Evolutionary conservation across 352 stramenopile genomes (phyloP).

Genomic region (Globisporangium cylindrosporum): DNA sequence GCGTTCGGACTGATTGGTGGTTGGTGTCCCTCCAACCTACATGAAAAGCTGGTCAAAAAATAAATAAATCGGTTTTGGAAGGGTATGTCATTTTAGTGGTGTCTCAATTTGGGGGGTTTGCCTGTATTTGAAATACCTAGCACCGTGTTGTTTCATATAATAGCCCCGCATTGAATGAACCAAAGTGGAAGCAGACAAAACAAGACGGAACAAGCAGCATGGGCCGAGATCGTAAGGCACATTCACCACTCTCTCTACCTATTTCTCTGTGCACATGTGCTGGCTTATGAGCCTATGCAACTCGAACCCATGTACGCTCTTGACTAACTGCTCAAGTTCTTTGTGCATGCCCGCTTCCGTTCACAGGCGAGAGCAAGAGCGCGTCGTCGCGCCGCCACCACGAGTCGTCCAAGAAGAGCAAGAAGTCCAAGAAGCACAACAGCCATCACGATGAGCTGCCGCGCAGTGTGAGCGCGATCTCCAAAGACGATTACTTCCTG

Average conservation of each 20-base stretch:
- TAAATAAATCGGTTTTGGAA: too few species aligned
- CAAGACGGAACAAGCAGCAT: neutral
- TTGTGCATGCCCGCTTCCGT: neutral
- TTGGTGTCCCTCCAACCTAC: too few species aligned
- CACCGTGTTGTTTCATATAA: neutral
- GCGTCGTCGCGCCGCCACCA: constrained; percentile 14
- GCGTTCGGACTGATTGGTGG: too few species aligned
- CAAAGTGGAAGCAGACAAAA: neutral
- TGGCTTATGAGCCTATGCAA: neutral
- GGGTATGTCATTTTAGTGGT: too few species aligned
- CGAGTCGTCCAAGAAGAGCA: constrained; percentile 27
- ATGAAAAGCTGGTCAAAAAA: too few species aligned
- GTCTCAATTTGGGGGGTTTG: too few species aligned
- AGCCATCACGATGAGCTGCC: constrained; percentile 11
- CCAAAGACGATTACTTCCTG: constrained; percentile 68
- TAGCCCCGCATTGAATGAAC: neutral
- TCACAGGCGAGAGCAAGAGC: constrained; percentile 15
- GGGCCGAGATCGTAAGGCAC: neutral
- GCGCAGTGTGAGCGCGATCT: constrained; percentile 29
- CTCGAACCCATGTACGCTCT: neutral
- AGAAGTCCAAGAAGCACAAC: constrained; percentile 24
- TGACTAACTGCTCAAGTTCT: neutral
- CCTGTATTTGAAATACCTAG: neutral
- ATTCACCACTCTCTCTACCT: neutral
- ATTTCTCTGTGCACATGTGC: neutral